Base-by-base conservation (phyloP, 257 asterid genomes). In the Jacaranda mimosifolia region DNA sequence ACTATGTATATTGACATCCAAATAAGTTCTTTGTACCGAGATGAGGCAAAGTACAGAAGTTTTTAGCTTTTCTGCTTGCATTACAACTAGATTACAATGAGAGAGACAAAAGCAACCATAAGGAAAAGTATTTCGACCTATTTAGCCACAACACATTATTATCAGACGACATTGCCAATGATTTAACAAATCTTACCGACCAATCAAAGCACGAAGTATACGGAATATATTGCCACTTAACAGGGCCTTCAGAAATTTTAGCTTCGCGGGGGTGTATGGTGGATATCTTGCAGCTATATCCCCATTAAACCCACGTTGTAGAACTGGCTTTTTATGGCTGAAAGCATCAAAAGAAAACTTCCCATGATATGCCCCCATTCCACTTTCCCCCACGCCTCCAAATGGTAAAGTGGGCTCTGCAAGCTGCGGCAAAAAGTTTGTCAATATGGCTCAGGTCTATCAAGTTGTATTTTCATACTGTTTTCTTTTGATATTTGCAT, bases 381-480 rank as follows among this genome's bases (percentile, higher is more conserved):
- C 99, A 76, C 99, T 95, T 81, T 85, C 97, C 21, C 98, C 99
- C 17, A 95, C 94, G 1, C 99, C 99, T 51, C 99, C 99, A 57
- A 95, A 95, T 36, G 98, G 99, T 82, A 95, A 75, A 8, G 85
- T 46, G 35, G 76, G 69, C 79, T 81, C 88, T 3, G 89, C 81
- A 81, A 90, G 80, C 98, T 95, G 90, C 91, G 83, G 64, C 59
- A 76, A 51, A 17, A 77, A 58, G 45, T 80, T 63, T 45, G 52
- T 77, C 62, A 62, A 38, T 67, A 64, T 66, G 18, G 68, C 56
- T 68, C 74, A 3, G 75, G 38, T 76, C 59, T 15, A 80, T 69
- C 56, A 55, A 74, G 75, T 75, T 52, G 66, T 14, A 68, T 55
- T 42, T 35, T 70, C 56, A 77, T 49, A 14, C 5, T 3, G 7